Conservation (phyloP, 805 yeast genomes). For the Kurtzmaniella cleridarum region DNA sequence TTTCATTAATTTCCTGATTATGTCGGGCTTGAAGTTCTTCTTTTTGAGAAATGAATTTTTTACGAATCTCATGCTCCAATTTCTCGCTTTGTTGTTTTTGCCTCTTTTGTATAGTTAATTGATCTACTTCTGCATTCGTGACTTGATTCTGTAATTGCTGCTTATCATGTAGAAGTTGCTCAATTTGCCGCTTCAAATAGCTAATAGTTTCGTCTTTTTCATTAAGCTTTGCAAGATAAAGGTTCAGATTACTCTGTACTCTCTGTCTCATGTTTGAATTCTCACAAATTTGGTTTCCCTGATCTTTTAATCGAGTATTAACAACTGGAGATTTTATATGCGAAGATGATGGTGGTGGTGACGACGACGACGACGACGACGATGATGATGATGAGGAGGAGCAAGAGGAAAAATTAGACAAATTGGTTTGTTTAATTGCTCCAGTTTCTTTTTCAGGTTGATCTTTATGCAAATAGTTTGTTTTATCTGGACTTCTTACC, state of each 20-base stretch:
- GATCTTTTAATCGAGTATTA: background rate
- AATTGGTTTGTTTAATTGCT: too few relatives aligned
- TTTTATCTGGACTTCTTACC: too few relatives aligned
- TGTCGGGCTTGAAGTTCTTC: background rate
- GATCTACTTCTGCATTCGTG: background rate
- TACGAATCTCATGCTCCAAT: background rate
- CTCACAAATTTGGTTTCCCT: background rate
- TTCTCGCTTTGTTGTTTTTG: background rate
- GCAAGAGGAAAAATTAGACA: too few relatives aligned
- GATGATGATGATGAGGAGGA: too few relatives aligned
- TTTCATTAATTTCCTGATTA: background rate
- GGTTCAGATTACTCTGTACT: slow-evolving; percentile 2
- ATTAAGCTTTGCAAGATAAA: slow-evolving; percentile 2
- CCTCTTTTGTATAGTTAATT: background rate
- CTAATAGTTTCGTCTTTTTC: slow-evolving; percentile 5
- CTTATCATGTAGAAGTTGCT: slow-evolving; percentile 3
- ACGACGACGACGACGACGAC: too few relatives aligned
- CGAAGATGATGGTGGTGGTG: slow-evolving; percentile 11
- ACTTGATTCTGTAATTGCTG: background rate
- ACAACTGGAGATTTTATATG: background rate
- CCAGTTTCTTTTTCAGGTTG: too few relatives aligned
- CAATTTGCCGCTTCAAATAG: slow-evolving; percentile 2
- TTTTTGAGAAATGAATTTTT: background rate
- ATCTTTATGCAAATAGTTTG: too few relatives aligned
- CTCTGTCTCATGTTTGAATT: background rate